A percentile compares a stretch with the other conserved stretches of the same genome.
These are phyloP conservation scores for Lasiosphaeris hirsuta DNA, from an alignment of 495 filamentous ascomycete species.

Conservation along the genomic window DNA sequence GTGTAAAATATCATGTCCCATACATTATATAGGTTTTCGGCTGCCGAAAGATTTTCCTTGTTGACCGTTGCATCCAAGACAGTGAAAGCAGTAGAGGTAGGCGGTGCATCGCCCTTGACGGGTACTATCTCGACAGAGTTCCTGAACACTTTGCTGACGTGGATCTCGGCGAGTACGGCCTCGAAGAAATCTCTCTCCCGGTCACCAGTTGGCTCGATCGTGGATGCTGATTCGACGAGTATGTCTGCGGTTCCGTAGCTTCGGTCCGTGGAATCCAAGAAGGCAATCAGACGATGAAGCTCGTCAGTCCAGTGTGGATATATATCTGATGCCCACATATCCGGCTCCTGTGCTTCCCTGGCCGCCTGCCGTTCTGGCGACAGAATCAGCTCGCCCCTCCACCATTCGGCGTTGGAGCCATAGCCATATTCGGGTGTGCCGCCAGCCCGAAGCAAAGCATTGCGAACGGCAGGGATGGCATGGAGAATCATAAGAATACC, in stretches of 20 bases:
- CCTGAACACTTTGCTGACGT: not conserved
- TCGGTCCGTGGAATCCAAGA: slow-evolving; percentile 72
- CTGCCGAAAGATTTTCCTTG: slow-evolving; percentile 22
- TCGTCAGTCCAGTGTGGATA: slow-evolving; percentile 48
- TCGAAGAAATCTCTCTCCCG: slow-evolving; percentile 31
- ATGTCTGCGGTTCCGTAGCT: slow-evolving; percentile 75
- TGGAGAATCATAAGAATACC: slow-evolving; percentile 76
- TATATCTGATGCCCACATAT: slow-evolving; percentile 33
- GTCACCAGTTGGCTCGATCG: slow-evolving; percentile 5
- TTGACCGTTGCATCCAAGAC: slow-evolving; percentile 35
- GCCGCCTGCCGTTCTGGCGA: slow-evolving; percentile 54
- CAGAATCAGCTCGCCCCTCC: slow-evolving; percentile 68
- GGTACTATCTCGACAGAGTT: slow-evolving; percentile 16
- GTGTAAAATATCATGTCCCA: slow-evolving; percentile 67
- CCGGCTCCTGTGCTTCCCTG: slow-evolving; percentile 41
- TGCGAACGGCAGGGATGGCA: slow-evolving; percentile 75
- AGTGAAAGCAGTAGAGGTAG: slow-evolving; percentile 30
- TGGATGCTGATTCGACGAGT: slow-evolving; percentile 17
- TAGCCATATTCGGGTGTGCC: slow-evolving; percentile 54
- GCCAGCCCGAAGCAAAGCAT: slow-evolving; percentile 61
- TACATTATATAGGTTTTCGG: slow-evolving; percentile 65
- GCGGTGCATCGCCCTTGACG: not conserved
- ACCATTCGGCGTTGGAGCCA: slow-evolving; percentile 74
- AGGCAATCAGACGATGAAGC: slow-evolving; percentile 79
- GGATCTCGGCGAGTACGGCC: not conserved